Evolutionary conservation across 169 alveolate genomes (phyloP).

Genomic region (Theileria equi): DNA sequence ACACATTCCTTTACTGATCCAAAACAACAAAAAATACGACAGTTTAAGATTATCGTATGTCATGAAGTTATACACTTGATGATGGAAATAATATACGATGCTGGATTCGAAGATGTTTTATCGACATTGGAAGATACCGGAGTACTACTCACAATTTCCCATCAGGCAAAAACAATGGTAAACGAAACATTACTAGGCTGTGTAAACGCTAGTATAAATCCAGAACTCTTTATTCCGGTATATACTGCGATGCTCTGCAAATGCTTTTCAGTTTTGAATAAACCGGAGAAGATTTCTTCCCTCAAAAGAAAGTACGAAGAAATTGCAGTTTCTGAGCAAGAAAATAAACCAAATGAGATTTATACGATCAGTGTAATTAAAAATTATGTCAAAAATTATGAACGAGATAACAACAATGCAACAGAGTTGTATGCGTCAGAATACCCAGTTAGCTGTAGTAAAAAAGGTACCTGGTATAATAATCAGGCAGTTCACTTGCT

Average conservation of each 20-base stretch:
- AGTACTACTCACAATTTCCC: slow-evolving; percentile 22
- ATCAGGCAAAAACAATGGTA: slow-evolving; percentile 51
- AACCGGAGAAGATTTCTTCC: background rate
- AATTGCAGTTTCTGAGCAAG: background rate
- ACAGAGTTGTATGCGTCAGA: too few relatives aligned
- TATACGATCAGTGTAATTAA: background rate
- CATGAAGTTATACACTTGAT: slow-evolving; percentile 52
- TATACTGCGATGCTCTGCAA: slow-evolving; percentile 49
- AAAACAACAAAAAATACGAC: slow-evolving; percentile 20
- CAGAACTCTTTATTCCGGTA: slow-evolving; percentile 42
- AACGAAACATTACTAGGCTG: slow-evolving; percentile 54
- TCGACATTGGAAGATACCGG: slow-evolving; percentile 56
- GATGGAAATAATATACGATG: slow-evolving; percentile 42
- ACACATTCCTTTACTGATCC: background rate
- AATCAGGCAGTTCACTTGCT: background rate
- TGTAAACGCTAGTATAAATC: slow-evolving; percentile 37
- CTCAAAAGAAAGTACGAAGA: slow-evolving; percentile 6
- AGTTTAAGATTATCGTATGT: slow-evolving; percentile 32
- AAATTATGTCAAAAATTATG: background rate
- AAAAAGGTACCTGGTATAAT: too few relatives aligned
- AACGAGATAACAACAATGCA: background rate
- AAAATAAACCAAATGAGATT: background rate
- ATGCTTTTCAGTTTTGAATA: slow-evolving; percentile 20
- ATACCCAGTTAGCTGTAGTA: too few relatives aligned
- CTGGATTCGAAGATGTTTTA: slow-evolving; percentile 56